phyloP scores from a whole-genome alignment of 2,329 filamentous ascomycete genomes.

The Fusarium sp. region DNA sequence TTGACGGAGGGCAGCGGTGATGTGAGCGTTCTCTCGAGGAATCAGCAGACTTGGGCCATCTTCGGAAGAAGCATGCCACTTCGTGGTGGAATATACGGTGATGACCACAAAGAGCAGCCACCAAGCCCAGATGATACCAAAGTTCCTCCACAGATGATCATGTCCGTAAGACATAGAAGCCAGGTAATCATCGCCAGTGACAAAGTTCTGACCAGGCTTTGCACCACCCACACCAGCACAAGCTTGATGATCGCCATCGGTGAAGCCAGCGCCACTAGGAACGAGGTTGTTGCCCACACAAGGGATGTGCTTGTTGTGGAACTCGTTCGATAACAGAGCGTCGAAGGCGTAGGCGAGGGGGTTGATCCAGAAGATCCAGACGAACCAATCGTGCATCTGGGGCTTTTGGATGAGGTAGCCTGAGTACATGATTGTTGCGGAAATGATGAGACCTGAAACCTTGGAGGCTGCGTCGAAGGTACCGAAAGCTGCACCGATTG shows the following conservation, averaged over 20 bases:
- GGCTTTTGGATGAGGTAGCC: slow-evolving; percentile 74
- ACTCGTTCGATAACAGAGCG: slow-evolving; percentile 77
- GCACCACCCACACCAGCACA: slow-evolving; percentile 73
- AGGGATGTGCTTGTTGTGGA: slow-evolving; percentile 67
- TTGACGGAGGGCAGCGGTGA: slow-evolving; percentile 49
- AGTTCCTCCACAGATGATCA: slow-evolving; percentile 69
- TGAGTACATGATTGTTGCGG: slow-evolving; percentile 70
- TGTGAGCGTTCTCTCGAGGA: slow-evolving; percentile 69
- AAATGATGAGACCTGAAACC: slow-evolving; percentile 64
- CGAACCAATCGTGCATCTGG: slow-evolving; percentile 73
- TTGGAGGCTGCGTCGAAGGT: slow-evolving; percentile 73
- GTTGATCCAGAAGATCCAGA: slow-evolving; percentile 75
- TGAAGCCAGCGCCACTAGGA: slow-evolving; percentile 64
- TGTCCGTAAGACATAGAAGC: slow-evolving; percentile 66
- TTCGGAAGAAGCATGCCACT: slow-evolving; percentile 68
- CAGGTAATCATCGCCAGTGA: slow-evolving; percentile 72
- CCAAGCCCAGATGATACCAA: slow-evolving; percentile 73
- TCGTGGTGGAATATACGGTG: slow-evolving; percentile 69
- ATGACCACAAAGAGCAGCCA: slow-evolving; percentile 71
- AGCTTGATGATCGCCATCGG: slow-evolving; percentile 59
- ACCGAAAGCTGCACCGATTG: slow-evolving; percentile 66
- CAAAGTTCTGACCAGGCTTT: slow-evolving; percentile 59
- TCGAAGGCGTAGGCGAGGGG: slow-evolving; percentile 79
- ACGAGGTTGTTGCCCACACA: slow-evolving; percentile 66
- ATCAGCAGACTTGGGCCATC: slow-evolving; percentile 69